Evolutionary conservation across 2,329 filamentous ascomycete genomes (phyloP).

Genomic region (Tympanopsis confertula): DNA sequence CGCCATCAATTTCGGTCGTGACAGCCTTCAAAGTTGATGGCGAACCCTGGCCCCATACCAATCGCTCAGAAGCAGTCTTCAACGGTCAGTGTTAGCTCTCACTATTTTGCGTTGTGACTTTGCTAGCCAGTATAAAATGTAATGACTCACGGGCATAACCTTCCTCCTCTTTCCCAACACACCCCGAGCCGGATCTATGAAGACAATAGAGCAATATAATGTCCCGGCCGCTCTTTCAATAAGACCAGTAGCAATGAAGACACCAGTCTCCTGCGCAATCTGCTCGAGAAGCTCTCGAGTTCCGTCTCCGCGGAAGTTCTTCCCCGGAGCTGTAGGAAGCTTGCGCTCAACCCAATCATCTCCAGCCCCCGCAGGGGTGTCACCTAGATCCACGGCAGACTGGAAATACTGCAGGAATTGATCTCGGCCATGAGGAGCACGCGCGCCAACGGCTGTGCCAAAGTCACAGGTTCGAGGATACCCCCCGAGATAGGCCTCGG

Average conservation of each 20-base stretch:
- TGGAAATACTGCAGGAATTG: slow-evolving; percentile 76
- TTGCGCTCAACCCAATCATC: slow-evolving; percentile 11
- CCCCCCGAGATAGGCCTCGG: slow-evolving; percentile 83
- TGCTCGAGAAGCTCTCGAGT: slow-evolving; percentile 70
- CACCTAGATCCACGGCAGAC: slow-evolving; percentile 70
- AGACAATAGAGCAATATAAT: slow-evolving; percentile 73
- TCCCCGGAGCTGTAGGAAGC: slow-evolving; percentile 26
- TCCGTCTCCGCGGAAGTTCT: slow-evolving; percentile 53
- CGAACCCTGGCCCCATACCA: slow-evolving; percentile 82
- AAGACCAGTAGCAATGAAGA: slow-evolving; percentile 71
- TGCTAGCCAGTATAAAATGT: slow-evolving; percentile 2
- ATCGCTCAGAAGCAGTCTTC: slow-evolving; percentile 65
- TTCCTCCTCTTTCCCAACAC: slow-evolving; percentile 78
- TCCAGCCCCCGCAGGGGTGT: slow-evolving; percentile 33
- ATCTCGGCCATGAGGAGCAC: slow-evolving; percentile 60
- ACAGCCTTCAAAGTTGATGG: slow-evolving; percentile 70
- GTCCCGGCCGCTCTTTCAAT: slow-evolving; percentile 74
- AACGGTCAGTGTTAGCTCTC: slow-evolving; percentile 2
- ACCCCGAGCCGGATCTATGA: slow-evolving; percentile 65
- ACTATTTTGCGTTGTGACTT: background rate
- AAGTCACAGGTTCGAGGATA: slow-evolving; percentile 77
- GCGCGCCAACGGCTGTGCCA: slow-evolving; percentile 61
- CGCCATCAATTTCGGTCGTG: slow-evolving; percentile 66
- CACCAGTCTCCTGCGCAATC: slow-evolving; percentile 64
- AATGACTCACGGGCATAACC: slow-evolving; percentile 64